phyloP scores from a whole-genome alignment of 2,329 filamentous ascomycete species.

The Exophiala aquamarina region DNA sequence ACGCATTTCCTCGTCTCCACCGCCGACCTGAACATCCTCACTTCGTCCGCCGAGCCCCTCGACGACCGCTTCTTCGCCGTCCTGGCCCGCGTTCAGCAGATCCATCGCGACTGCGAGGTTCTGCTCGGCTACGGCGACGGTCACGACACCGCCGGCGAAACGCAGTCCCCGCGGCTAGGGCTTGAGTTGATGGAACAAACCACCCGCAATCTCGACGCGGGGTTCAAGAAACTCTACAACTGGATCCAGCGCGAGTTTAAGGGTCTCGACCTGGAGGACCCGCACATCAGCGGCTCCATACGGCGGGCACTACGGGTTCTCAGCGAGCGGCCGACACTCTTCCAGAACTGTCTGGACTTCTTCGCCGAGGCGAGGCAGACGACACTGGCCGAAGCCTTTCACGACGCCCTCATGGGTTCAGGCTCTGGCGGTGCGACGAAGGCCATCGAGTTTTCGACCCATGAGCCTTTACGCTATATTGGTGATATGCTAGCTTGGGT shows the following conservation, averaged over 20 bases:
- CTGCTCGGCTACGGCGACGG: conserved; percentile 66
- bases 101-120: conserved; percentile 84
- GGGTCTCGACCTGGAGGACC: conserved; percentile 86
- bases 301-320: conserved; percentile 80
- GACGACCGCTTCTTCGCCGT: conserved; percentile 80
- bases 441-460: conserved; percentile 89
- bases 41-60: conserved; percentile 75
- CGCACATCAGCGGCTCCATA: conserved; percentile 83
- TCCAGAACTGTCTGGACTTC: conserved; percentile 89
- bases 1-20: conserved; percentile 83
- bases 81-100: conserved; percentile 77
- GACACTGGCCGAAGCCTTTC: conserved; percentile 84
- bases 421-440: conserved; percentile 57
- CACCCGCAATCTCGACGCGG: conserved; percentile 80
- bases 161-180: conserved; percentile 69
- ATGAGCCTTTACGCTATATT: conserved; percentile 87
- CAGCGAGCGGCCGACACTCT: conserved; percentile 83
- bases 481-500: conserved; percentile 98
- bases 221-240: conserved; percentile 92
- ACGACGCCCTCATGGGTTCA: conserved; percentile 82
- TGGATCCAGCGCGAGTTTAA: conserved; percentile 96
- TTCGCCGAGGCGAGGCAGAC: conserved; percentile 89
- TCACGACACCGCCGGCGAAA: conserved; percentile 51
- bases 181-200: conserved; percentile 90
- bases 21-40: conserved; percentile 73